Percentiles rank a stretch among this genome's conserved stretches.
These are phyloP conservation scores for Ogataea haglerorum DNA, from an alignment of 805 yeast genomes.

Conservation along the genomic window DNA sequence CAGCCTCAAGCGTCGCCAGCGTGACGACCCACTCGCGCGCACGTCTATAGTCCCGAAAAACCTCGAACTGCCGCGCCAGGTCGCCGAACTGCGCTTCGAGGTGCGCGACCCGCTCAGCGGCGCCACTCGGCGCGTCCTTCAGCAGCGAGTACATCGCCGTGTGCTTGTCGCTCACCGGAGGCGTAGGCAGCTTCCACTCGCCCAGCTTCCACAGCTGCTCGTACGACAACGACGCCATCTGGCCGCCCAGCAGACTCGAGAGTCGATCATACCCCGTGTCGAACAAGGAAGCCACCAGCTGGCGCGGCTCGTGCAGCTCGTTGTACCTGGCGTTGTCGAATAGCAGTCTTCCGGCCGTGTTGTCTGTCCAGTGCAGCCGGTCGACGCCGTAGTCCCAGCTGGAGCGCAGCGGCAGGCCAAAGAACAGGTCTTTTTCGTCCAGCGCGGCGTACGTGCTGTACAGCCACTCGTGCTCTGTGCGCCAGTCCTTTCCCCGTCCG, in stretches of 20 bases:
- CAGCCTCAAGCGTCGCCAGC: constrained; percentile 3
- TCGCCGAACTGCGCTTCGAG: neutral
- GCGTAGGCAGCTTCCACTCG: constrained; percentile 69
- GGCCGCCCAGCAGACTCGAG: constrained; percentile 39
- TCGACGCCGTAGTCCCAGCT: constrained; percentile 50
- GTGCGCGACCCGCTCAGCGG: neutral
- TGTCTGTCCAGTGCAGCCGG: constrained; percentile 34
- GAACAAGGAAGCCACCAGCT: constrained; percentile 28
- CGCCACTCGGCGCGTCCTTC: constrained; percentile 28
- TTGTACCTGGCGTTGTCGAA: constrained; percentile 59
- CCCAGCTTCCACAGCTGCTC: constrained; percentile 75
- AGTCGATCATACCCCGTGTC: constrained; percentile 55
- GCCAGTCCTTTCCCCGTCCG: constrained; percentile 12
- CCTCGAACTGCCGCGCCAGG: neutral
- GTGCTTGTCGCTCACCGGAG: constrained; percentile 37
- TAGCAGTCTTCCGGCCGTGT: constrained; percentile 35
- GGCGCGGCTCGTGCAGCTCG: constrained; percentile 27
- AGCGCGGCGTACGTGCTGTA: constrained; percentile 46
- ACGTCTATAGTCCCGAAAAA: neutral
- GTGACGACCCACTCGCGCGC: constrained; percentile 2
- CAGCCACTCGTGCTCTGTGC: constrained; percentile 21
- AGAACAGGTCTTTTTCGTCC: constrained; percentile 59
- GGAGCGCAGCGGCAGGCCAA: constrained; percentile 62
- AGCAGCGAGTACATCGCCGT: constrained; percentile 51
- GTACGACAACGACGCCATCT: constrained; percentile 33